Percentiles rank a stretch among this genome's conserved stretches.
Conservation (phyloP, 2,329 filamentous ascomycete species). For the Arthrinium puccinioides region DNA sequence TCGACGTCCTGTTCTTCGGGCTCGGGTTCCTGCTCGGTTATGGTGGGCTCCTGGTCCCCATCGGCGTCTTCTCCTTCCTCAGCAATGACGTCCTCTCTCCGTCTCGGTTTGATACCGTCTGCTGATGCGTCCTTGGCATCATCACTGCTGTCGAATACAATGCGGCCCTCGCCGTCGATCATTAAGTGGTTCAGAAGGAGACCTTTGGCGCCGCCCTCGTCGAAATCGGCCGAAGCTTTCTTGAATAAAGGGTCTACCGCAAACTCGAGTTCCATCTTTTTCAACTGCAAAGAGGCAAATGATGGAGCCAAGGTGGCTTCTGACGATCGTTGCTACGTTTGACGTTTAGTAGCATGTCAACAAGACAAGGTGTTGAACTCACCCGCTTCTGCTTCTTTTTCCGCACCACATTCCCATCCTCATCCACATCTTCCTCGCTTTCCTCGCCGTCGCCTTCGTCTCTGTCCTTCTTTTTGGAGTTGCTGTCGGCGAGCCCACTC, state of each 20-base stretch:
- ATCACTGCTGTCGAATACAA: slow-evolving; percentile 97
- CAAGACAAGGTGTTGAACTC: slow-evolving; percentile 13
- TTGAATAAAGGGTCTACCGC: slow-evolving; percentile 98
- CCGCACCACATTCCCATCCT: slow-evolving; percentile 48
- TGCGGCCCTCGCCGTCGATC: slow-evolving; percentile 84
- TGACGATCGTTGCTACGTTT: slow-evolving; percentile 69
- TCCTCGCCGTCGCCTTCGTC: slow-evolving; percentile 61
- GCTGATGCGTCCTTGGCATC: slow-evolving; percentile 54
- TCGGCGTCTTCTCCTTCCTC: slow-evolving; percentile 31
- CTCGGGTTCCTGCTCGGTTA: slow-evolving; percentile 33
- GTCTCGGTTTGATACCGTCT: slow-evolving; percentile 28
- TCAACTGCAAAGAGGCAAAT: slow-evolving; percentile 82
- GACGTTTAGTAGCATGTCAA: no score
- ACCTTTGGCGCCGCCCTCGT: slow-evolving; percentile 95
- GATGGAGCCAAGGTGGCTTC: slow-evolving; percentile 90
- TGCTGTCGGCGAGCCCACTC: slow-evolving; percentile 85
- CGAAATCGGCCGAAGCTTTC: slow-evolving; percentile 95
- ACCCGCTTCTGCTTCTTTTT: slow-evolving; percentile 73
- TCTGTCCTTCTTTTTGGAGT: slow-evolving; percentile 65
- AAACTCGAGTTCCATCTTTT: slow-evolving; percentile 97
- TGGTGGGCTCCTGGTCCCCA: slow-evolving; percentile 25
- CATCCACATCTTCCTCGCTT: slow-evolving; percentile 54
- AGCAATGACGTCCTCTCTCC: slow-evolving; percentile 25
- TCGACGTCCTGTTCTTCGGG: slow-evolving; percentile 55
- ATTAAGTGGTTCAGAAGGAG: slow-evolving; percentile 92